These are phyloP conservation scores for Paecilomyces variotii DNA, from an alignment of 2,329 filamentous ascomycete species.

Conservation along the genomic window DNA sequence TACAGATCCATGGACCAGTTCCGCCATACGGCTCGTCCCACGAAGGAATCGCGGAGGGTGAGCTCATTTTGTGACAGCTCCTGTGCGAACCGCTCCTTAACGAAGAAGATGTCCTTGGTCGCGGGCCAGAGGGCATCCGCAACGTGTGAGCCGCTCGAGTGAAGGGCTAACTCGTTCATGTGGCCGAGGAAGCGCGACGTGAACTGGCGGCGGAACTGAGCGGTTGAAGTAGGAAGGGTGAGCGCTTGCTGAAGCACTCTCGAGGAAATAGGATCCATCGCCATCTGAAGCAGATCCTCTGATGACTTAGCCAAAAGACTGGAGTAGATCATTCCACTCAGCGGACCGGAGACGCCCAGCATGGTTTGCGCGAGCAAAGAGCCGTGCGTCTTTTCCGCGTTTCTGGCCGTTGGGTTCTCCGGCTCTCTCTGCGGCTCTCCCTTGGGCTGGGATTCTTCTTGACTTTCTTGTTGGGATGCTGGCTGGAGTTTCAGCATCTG, in stretches of 20 bases:
- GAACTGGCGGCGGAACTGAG: conserved; percentile 54
- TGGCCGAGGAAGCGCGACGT: conserved; percentile 56
- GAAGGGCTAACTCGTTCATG: conserved; percentile 52
- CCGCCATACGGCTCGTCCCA: conserved; percentile 61
- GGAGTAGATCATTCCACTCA: conserved; percentile 64
- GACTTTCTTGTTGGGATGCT: conserved; percentile 38
- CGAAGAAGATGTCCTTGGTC: conserved; percentile 56
- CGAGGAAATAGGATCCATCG: conserved; percentile 52
- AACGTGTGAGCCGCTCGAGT: conserved; percentile 58
- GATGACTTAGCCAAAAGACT: conserved; percentile 55
- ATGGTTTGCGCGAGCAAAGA: conserved; percentile 75
- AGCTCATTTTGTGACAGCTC: conserved; percentile 54
- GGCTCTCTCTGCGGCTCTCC: conserved; percentile 18
- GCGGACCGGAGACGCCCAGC: conserved; percentile 61
- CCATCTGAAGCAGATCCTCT: conserved; percentile 55
- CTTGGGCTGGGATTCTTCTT: conserved; percentile 41
- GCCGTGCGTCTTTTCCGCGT: conserved; percentile 60
- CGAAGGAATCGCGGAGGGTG: conserved; percentile 54
- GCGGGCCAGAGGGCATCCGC: conserved; percentile 60
- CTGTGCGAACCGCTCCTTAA: conserved; percentile 59
- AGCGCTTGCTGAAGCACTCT: conserved; percentile 59
- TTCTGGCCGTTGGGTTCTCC: conserved; percentile 33
- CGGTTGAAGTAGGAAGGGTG: conserved; percentile 44
- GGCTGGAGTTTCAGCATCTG: conserved; percentile 54
- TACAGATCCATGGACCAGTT: conserved; percentile 70